These are phyloP conservation scores for Cyanidiococcus yangmingshanensis DNA, from an alignment of 23 red algal species.

Conservation along the genomic window DNA sequence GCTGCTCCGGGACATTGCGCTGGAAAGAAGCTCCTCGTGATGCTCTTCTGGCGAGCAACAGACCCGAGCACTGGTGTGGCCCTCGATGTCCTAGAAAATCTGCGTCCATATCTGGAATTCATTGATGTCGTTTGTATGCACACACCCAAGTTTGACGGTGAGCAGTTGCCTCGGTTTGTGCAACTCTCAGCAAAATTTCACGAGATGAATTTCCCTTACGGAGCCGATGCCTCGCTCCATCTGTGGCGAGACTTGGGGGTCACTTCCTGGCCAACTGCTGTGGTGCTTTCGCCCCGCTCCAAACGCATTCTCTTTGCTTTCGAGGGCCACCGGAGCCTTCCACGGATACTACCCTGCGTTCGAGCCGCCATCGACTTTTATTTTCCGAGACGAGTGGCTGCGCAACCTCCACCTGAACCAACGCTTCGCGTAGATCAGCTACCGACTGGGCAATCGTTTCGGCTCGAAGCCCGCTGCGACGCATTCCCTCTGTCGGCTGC, in stretches of 20 bases:
- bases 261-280: slow-evolving; percentile 13
- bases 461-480: neutral
- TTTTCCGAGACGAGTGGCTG: slow-evolving; percentile 15
- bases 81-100: neutral
- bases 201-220: slow-evolving; percentile 32
- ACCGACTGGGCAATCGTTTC: neutral
- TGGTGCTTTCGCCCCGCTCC: slow-evolving; percentile 16
- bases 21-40: slow-evolving; percentile 8
- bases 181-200: slow-evolving; percentile 1
- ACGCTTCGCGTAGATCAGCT: neutral
- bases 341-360: neutral
- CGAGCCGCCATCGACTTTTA: slow-evolving; percentile 4
- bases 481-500: neutral
- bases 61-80: neutral
- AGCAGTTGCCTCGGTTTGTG: slow-evolving; percentile 2
- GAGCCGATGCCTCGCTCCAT: slow-evolving; percentile 16
- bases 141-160: slow-evolving; percentile 28
- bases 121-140: slow-evolving; percentile 21
- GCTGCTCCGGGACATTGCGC: slow-evolving; percentile 8
- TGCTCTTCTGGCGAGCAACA: slow-evolving; percentile 2
- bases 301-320: slow-evolving; percentile 23
- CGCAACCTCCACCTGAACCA: neutral
- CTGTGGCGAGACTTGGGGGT: slow-evolving; percentile 23
- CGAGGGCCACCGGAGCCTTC: neutral
- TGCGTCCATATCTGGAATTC: neutral